Evolutionary conservation across 257 asterid genomes (phyloP), one percentile per base, ranked within the genome.

Genomic region (Anisodus acutangulus): DNA sequence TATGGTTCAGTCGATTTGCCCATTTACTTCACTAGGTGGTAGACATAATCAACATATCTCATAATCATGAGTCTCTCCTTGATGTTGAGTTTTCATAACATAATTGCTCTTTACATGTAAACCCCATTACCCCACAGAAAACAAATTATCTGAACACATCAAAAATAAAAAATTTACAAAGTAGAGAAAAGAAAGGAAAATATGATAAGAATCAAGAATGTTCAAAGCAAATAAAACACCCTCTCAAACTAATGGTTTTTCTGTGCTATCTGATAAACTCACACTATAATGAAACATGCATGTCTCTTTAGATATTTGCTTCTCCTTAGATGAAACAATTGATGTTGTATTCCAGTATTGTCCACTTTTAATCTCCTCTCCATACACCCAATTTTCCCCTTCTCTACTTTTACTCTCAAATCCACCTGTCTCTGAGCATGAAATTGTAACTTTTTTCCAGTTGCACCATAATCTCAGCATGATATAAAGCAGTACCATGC

Each of bases 391-490:
- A 49, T 90, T 88, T 16, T 87, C 94, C 43, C 89, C 92, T 35
- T 89, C 35, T 31, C 35, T 31, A 31, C 35, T 31, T 31, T 31
- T 31, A 31, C 35, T 47, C 54, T 87, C 92, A 6, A 62, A 17
- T 1, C 84, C 91, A 0, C 90, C 92, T 1, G 85, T 92, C 47
- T 91, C 97, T 19, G 97, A 90, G 91, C 98, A 94, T n/a, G 97
- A 90, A 87, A 95, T 80, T 2, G 95, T 90, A 35, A 93, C 96
- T 19, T 89, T 93, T 79, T 97, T 88, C 99, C 99, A 95, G 71
- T 93, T 93, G 92, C 93, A 91, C 97, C 97, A 94, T 17, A 95
- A 92, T 88, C 95, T 88, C 51, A 90, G 67, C 97, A 95, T 95
- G 76, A 89, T 60, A 58, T 95, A 95, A 81, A 95, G 78, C 94